Conservation (phyloP, 441 rosid genomes). For the Pelargonium australe region DNA sequence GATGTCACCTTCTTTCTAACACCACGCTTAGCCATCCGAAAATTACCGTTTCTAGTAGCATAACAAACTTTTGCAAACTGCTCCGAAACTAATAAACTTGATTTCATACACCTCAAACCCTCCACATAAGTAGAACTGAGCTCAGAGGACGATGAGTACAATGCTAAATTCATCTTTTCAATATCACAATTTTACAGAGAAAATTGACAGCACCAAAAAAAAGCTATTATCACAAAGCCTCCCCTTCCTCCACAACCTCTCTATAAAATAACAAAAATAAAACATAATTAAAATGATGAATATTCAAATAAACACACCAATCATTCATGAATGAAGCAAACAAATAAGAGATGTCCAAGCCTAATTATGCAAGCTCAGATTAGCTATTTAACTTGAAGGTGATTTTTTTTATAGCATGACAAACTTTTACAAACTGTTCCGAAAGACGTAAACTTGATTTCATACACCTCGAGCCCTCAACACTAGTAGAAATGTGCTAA, state of each 20-base stretch:
- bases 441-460: too few relatives aligned
- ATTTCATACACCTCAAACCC: constrained; percentile 27
- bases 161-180: constrained; percentile 35
- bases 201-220: neutral
- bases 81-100: constrained; percentile 22
- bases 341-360: neutral
- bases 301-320: too few relatives aligned
- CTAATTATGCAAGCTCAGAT: neutral
- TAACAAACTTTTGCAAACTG: constrained; percentile 30
- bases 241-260: constrained; percentile 7
- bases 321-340: neutral
- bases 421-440: too few relatives aligned
- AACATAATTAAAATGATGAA: too few relatives aligned
- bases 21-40: constrained; percentile 25
- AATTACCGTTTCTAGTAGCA: constrained; percentile 22
- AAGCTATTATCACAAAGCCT: neutral
- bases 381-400: neutral
- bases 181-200: constrained; percentile 5
- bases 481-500: too few relatives aligned
- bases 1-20: constrained; percentile 32
- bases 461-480: too few relatives aligned
- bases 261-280: constrained; percentile 10
- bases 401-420: too few relatives aligned
- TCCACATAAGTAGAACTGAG: constrained; percentile 35
- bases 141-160: constrained; percentile 37